A percentile compares a stretch with the other conserved stretches of the same genome.
phyloP scores from a whole-genome alignment of 2,329 filamentous ascomycete genomes.

The Monilinia aucupariae region DNA sequence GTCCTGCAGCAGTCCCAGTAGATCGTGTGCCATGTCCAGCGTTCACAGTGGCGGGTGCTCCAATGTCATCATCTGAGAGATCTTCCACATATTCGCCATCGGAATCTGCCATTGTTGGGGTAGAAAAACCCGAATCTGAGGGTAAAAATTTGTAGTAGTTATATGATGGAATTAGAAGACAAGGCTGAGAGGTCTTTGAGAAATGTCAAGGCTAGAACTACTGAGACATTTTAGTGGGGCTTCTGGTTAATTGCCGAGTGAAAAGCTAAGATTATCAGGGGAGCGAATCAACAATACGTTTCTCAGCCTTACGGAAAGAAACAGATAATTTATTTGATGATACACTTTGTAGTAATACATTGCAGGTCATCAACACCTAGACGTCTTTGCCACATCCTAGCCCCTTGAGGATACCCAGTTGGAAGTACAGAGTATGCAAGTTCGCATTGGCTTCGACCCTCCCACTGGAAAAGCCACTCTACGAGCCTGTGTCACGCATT shows the following conservation, averaged over 20 bases:
- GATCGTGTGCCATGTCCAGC: slow-evolving; percentile 32
- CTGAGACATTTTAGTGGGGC: background rate
- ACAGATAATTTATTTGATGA: background rate
- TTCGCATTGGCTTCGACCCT: slow-evolving; percentile 7
- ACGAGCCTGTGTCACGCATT: background rate
- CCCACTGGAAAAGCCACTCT: background rate
- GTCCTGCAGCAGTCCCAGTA: slow-evolving; percentile 27
- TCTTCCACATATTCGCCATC: slow-evolving; percentile 66
- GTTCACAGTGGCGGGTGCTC: slow-evolving; percentile 28
- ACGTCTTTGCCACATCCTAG: background rate
- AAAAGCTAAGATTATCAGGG: background rate
- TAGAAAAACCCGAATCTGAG: background rate
- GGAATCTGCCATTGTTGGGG: slow-evolving; percentile 59
- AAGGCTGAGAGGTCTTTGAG: slow-evolving; percentile 16
- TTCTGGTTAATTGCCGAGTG: background rate
- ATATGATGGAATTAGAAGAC: background rate
- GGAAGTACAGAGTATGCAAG: slow-evolving; percentile 1
- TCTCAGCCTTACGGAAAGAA: background rate
- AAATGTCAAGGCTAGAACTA: slow-evolving; percentile 11
- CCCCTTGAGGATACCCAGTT: background rate
- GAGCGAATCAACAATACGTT: slow-evolving; percentile 1
- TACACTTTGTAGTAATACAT: background rate
- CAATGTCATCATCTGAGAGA: slow-evolving; percentile 60
- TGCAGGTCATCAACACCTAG: background rate
- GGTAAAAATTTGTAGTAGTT: background rate